These are phyloP conservation scores for Flagelloscypha sp. DNA, from an alignment of 768 basidiomycete genomes.

Conservation along the genomic window DNA sequence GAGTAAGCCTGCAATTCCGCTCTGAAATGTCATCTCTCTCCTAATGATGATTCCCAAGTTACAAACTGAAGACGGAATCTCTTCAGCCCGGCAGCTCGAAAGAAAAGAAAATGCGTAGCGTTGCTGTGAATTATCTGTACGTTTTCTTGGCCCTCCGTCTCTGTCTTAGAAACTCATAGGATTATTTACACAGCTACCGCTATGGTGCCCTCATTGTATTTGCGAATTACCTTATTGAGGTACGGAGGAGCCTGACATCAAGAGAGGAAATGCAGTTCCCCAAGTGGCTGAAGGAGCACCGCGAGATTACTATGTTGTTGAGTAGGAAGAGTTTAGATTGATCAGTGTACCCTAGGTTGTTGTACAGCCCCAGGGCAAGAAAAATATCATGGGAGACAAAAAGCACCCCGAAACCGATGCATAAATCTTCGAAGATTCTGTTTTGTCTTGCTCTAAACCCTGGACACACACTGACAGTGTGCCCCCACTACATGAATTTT, in stretches of 20 bases:
- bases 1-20: constrained; percentile 48
- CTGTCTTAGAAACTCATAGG: constrained; percentile 5
- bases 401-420: no score
- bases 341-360: no score
- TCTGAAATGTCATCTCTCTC: constrained; percentile 1
- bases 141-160: constrained; percentile 13
- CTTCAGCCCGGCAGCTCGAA: constrained; percentile 73
- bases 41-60: constrained; percentile 36
- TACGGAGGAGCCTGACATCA: no score
- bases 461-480: no score
- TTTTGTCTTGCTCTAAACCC: no score
- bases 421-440: no score
- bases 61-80: constrained; percentile 85
- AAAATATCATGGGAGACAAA: no score
- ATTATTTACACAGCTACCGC: constrained; percentile 49
- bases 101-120: constrained; percentile 60
- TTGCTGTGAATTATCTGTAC: constrained; percentile 86
- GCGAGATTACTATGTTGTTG: constrained; percentile 76
- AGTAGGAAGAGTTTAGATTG: constrained; percentile 63
- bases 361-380: no score
- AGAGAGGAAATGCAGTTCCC: constrained; percentile 62
- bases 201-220: constrained; percentile 92
- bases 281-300: constrained; percentile 71
- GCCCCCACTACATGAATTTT: no score
- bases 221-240: constrained; percentile 88